phyloP scores from a whole-genome alignment of 768 basidiomycete species.

The Rhizopogon roseolus region DNA sequence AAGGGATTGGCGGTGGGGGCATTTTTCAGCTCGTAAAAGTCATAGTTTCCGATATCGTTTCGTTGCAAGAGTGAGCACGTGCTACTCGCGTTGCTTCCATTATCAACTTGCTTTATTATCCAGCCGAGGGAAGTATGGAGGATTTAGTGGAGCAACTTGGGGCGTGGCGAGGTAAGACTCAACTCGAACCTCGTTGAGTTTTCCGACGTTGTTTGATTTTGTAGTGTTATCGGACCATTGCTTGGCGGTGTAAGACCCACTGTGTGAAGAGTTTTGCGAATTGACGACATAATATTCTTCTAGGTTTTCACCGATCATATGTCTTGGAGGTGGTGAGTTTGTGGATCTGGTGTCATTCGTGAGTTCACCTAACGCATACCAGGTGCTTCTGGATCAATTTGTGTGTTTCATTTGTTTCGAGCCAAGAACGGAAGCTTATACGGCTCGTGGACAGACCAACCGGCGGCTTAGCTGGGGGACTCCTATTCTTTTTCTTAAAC shows the following conservation, averaged over 20 bases:
- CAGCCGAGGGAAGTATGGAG: constrained; percentile 36
- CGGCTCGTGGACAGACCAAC: constrained; percentile 25
- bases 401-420: constrained; percentile 10
- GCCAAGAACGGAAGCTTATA: background rate
- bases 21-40: constrained; percentile 33
- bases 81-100: background rate
- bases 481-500: constrained; percentile 31
- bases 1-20: constrained; percentile 40
- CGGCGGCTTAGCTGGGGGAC: constrained; percentile 25
- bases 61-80: constrained; percentile 24
- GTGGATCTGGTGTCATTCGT: background rate
- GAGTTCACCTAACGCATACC: constrained; percentile 2
- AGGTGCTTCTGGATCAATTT: constrained; percentile 35
- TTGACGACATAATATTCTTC: background rate
- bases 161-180: constrained; percentile 30
- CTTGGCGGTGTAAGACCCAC: constrained; percentile 27
- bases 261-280: background rate
- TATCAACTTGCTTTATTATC: background rate
- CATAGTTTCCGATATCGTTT: constrained; percentile 35
- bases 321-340: constrained; percentile 36
- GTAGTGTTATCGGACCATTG: constrained; percentile 39
- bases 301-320: constrained; percentile 31
- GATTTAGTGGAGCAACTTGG: constrained; percentile 34
- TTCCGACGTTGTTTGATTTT: background rate
- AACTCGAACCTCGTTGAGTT: background rate